A percentile compares a stretch with the other conserved stretches of the same genome.
Conservation (phyloP, 2,329 filamentous ascomycete species). For the Fusarium pininemorale region DNA sequence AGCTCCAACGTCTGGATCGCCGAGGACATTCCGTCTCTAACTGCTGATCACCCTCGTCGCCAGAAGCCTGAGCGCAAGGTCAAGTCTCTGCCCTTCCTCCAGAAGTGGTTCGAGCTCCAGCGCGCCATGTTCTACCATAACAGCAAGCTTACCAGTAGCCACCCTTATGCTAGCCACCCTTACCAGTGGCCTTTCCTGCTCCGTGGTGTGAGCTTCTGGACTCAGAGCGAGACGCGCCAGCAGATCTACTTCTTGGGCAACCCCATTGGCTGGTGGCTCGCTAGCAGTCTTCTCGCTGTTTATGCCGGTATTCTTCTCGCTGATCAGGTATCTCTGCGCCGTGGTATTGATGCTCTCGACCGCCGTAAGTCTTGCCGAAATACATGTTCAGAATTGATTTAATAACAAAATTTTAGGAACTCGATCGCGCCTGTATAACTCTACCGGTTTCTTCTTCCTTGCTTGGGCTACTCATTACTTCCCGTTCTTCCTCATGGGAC, state of each 20-base stretch:
- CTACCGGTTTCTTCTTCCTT: conserved; percentile 98
- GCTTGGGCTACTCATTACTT: conserved; percentile 98
- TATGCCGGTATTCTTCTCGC: conserved; percentile 92
- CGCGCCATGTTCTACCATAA: conserved; percentile 99
- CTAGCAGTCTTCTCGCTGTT: conserved; percentile 89
- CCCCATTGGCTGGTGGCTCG: conserved; percentile 96
- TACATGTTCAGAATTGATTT: not conserved
- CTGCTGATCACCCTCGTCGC: conserved; percentile 75
- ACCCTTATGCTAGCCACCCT: conserved; percentile 93
- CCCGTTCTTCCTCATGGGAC: conserved; percentile 97
- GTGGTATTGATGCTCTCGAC: conserved; percentile 92
- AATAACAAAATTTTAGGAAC: conserved; percentile 68
- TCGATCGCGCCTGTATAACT: conserved; percentile 95
- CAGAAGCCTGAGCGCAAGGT: conserved; percentile 79
- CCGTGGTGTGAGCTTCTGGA: conserved; percentile 99
- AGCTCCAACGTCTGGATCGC: conserved; percentile 95
- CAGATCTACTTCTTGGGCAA: conserved; percentile 99
- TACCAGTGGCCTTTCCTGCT: conserved; percentile 99
- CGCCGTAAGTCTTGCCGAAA: conserved; percentile 72
- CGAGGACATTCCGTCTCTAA: conserved; percentile 86
- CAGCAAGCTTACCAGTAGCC: conserved; percentile 95
- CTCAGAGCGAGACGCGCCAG: conserved; percentile 90
- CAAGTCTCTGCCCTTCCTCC: conserved; percentile 86
- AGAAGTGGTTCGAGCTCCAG: conserved; percentile 96
- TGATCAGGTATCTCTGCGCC: conserved; percentile 91